Conservation (phyloP, 768 basidiomycete genomes). For the Boletus vermiculosoides region DNA sequence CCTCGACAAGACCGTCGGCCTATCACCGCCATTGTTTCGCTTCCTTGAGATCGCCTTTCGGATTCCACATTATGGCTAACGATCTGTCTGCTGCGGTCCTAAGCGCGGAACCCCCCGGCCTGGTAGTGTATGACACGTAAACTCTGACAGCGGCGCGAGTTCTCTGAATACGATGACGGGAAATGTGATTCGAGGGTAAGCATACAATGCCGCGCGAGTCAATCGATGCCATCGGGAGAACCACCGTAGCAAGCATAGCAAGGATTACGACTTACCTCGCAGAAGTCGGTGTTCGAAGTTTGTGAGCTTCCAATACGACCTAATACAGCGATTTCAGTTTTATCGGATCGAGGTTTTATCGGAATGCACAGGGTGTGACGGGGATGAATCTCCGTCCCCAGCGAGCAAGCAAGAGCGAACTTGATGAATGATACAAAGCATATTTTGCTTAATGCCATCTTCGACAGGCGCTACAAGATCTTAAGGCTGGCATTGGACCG, state of each 20-base stretch:
- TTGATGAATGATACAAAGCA: constrained; percentile 3
- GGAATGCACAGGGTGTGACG: constrained; percentile 18
- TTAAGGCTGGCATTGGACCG: neutral
- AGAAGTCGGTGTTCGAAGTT: constrained; percentile 16
- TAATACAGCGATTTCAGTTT: constrained; percentile 9
- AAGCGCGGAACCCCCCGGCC: constrained; percentile 7
- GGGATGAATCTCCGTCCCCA: constrained; percentile 24
- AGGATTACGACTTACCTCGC: constrained; percentile 16
- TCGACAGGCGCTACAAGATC: constrained; percentile 2
- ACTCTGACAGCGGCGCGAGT: constrained; percentile 28
- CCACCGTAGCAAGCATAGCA: constrained; percentile 7
- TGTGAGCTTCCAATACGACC: constrained; percentile 19
- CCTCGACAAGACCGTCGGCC: constrained; percentile 12
- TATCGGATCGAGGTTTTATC: constrained; percentile 24
- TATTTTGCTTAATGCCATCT: constrained; percentile 7
- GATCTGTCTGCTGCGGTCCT: constrained; percentile 12
- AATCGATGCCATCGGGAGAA: constrained; percentile 35
- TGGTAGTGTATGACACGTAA: constrained; percentile 26
- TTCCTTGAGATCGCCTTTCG: constrained; percentile 18
- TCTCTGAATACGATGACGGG: constrained; percentile 17
- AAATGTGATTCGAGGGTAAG: constrained; percentile 31
- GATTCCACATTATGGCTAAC: constrained; percentile 5
- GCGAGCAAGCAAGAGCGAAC: constrained; percentile 28
- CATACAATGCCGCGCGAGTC: constrained; percentile 17
- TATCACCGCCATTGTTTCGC: constrained; percentile 29